Percentiles rank a stretch among this genome's conserved stretches.
Evolutionary conservation across 2,329 filamentous ascomycete species (phyloP).

Genomic region (Neophaeococcomyces mojaviensis): DNA sequence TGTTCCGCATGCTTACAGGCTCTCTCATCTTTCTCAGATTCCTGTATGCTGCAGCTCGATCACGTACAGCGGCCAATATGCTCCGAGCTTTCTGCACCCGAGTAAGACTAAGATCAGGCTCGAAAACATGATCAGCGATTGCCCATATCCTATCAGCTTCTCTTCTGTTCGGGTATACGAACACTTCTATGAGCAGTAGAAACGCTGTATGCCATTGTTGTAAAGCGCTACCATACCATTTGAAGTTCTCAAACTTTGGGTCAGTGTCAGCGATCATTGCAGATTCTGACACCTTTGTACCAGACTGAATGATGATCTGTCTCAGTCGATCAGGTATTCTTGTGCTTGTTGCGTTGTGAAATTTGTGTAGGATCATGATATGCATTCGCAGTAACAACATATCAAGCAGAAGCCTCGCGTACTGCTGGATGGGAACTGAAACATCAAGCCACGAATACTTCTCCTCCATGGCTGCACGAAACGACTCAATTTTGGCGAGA

Average conservation of each 20-base stretch:
- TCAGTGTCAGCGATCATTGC: slow-evolving; percentile 48
- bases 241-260: slow-evolving; percentile 50
- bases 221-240: slow-evolving; percentile 64
- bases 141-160: slow-evolving; percentile 62
- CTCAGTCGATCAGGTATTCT: slow-evolving; percentile 48
- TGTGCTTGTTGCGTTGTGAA: slow-evolving; percentile 41
- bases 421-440: slow-evolving; percentile 53
- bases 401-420: slow-evolving; percentile 57
- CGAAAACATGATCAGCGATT: slow-evolving; percentile 65
- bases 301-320: slow-evolving; percentile 56
- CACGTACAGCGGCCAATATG: slow-evolving; percentile 56
- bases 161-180: slow-evolving; percentile 48
- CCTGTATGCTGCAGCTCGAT: slow-evolving; percentile 29
- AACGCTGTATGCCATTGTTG: slow-evolving; percentile 67
- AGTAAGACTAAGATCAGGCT: slow-evolving; percentile 46
- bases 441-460: slow-evolving; percentile 60
- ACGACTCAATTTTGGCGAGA: slow-evolving; percentile 61
- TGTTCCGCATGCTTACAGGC: slow-evolving; percentile 21
- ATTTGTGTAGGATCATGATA: slow-evolving; percentile 62
- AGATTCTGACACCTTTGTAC: slow-evolving; percentile 47
- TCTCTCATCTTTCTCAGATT: slow-evolving; percentile 25
- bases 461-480: slow-evolving; percentile 56
- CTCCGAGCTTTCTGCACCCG: slow-evolving; percentile 52
- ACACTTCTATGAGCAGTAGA: slow-evolving; percentile 61
- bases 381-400: slow-evolving; percentile 57